phyloP scores from a whole-genome alignment of 352 stramenopile species.

The Globisporangium viniferum region DNA sequence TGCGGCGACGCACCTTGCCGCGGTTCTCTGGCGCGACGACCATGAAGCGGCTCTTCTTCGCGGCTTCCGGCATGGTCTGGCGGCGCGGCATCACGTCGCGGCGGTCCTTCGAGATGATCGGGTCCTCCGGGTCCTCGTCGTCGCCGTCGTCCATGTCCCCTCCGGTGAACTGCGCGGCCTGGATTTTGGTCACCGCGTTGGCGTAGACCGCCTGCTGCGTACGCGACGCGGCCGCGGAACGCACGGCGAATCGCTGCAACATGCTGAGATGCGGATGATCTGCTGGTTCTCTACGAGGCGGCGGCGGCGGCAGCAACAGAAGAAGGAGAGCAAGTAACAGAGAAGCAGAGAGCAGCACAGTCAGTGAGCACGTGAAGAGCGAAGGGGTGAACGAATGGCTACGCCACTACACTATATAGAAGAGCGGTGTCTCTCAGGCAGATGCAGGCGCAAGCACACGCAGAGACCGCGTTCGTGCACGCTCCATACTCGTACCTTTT shows the following conservation, averaged over 20 bases:
- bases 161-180: constrained; percentile 38
- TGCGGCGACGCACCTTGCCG: constrained; percentile 68
- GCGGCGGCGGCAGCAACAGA: neutral
- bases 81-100: constrained; percentile 54
- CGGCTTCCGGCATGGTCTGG: constrained; percentile 71
- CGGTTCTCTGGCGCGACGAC: constrained; percentile 67
- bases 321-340: neutral
- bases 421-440: neutral
- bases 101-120: constrained; percentile 68
- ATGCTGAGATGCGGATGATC: constrained; percentile 21
- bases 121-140: constrained; percentile 60
- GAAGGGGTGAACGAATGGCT: neutral
- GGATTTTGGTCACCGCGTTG: constrained; percentile 26
- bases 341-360: neutral
- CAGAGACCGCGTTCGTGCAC: neutral
- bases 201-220: constrained; percentile 18
- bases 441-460: neutral
- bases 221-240: constrained; percentile 30
- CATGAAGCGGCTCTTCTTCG: constrained; percentile 77
- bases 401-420: neutral
- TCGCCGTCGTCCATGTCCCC: constrained; percentile 66
- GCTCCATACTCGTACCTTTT: constrained; percentile 1
- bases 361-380: neutral
- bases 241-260: constrained; percentile 62
- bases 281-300: constrained; percentile 1